Evolutionary conservation across 2,329 filamentous ascomycete genomes (phyloP), one percentile per base, ranked within the genome.

Genomic region (Zymoseptoria ardabiliae): DNA sequence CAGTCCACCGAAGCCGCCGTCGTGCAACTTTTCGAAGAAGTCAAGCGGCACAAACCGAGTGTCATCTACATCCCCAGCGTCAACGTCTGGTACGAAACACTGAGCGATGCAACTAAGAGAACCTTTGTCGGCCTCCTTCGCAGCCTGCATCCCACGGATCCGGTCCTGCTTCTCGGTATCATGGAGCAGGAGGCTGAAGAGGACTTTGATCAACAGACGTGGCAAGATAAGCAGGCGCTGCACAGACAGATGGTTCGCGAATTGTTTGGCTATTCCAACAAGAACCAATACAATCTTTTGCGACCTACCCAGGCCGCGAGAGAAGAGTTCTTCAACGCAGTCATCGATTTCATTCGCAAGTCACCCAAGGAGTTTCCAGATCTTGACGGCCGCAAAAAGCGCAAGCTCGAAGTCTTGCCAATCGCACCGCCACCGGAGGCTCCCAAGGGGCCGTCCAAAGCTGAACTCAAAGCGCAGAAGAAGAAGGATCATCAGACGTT

Each of bases 21-120:
- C 63, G 91, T 96, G 11, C 87, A 92, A 65, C 81, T 96, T 7
- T 97, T 99, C 70, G 86, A 90, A 0, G 94, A 97, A 76, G 90
- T 96, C 45, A 90, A 93, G 73, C 86, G 92, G 45, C 91, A 97
- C 72, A 97, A 96, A 73, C 94, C 94, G 0, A 95, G 91, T 72
- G 90, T 97, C 45, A 94, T 99, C 55, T 97, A 92, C 74, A 89
- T 99, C 50, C 93, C 94, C 2, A 88, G 91, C 66, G 84, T 97
- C 54, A 89, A 96, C 66, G 83, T 87, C 7, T 99, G 94, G 94
- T 93, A 91, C 71, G 76, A 83, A 11, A 86, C 89, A 0, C 77
- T 91, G 48, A 84, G 87, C 2, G 76, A 77, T 11, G 71, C 79
- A 13, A 83, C 84, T 4, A 84, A 96, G 58, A 86, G 87, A 35